Conservation (phyloP, 352 stramenopile genomes). For the Plasmopara halstedii region DNA sequence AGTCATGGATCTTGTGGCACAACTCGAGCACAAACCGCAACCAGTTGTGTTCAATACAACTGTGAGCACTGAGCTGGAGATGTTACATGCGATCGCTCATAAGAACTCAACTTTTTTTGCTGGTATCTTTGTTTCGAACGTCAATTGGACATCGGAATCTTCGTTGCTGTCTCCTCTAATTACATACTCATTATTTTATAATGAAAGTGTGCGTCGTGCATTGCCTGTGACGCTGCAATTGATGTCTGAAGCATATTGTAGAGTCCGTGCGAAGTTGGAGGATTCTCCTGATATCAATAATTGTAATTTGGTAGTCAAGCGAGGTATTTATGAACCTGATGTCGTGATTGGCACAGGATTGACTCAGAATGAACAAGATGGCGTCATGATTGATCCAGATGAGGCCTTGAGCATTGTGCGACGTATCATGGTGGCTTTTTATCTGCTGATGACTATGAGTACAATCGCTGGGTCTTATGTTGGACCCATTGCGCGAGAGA, state of each 20-base stretch:
- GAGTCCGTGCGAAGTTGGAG: slow-evolving; percentile 18
- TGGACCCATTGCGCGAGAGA: slow-evolving; percentile 55
- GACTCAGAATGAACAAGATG: slow-evolving; percentile 14
- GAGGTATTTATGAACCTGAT: slow-evolving; percentile 37
- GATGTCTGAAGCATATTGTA: slow-evolving; percentile 57
- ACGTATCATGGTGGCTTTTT: slow-evolving; percentile 92
- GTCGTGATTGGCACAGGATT: slow-evolving; percentile 13
- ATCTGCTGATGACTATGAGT: slow-evolving; percentile 52
- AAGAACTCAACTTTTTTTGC: slow-evolving; percentile 49
- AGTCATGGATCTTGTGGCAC: slow-evolving; percentile 23
- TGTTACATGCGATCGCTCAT: slow-evolving; percentile 35
- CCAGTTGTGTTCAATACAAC: slow-evolving; percentile 25
- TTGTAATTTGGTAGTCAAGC: slow-evolving; percentile 45
- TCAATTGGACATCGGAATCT: slow-evolving; percentile 21
- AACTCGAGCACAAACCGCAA: slow-evolving; percentile 19
- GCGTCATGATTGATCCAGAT: slow-evolving; percentile 19
- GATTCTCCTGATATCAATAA: slow-evolving; percentile 9
- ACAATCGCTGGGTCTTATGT: slow-evolving; percentile 64
- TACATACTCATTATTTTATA: slow-evolving; percentile 58
- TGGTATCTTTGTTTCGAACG: slow-evolving; percentile 41
- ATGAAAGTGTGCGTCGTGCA: slow-evolving; percentile 47
- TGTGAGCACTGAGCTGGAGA: slow-evolving; percentile 19
- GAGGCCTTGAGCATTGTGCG: slow-evolving; percentile 26
- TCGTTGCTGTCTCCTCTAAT: slow-evolving; percentile 6
- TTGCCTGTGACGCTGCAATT: slow-evolving; percentile 55